Conservation (phyloP, 164 flowering plant species). For the Annona squamosa region DNA sequence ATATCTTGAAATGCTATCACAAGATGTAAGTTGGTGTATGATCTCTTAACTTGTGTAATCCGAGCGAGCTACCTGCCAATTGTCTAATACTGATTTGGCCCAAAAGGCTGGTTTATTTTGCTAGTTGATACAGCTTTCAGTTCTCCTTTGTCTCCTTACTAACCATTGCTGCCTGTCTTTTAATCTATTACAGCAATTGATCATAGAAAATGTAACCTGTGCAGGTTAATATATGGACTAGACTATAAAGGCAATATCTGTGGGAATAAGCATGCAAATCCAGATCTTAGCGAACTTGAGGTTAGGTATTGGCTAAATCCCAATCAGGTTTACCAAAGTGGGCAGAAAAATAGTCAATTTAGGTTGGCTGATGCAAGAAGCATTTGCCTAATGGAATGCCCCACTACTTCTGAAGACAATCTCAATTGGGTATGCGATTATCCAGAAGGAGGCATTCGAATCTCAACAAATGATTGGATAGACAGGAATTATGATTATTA, state of each 20-base stretch:
- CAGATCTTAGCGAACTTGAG: conserved; percentile 71
- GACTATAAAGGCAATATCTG: conserved; percentile 95
- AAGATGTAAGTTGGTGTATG: too few relatives aligned
- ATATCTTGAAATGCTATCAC: too few relatives aligned
- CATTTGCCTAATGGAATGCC: conserved; percentile 91
- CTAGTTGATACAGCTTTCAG: neutral
- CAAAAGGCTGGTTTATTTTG: neutral
- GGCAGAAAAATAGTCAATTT: conserved; percentile 54
- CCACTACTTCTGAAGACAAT: conserved; percentile 66
- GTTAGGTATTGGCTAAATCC: conserved; percentile 82
- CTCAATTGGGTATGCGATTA: conserved; percentile 97
- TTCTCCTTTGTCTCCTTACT: conserved; percentile 1
- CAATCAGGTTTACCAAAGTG: conserved; percentile 88
- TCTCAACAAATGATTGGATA: conserved; percentile 72
- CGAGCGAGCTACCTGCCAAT: too few relatives aligned
- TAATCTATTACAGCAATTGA: neutral
- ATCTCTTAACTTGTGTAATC: too few relatives aligned
- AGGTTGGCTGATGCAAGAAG: conserved; percentile 67
- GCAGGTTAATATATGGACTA: conserved; percentile 83
- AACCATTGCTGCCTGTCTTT: neutral
- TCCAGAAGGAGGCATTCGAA: conserved; percentile 82
- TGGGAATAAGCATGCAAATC: conserved; percentile 73
- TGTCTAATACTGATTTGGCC: neutral
- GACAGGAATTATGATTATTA: conserved; percentile 86
- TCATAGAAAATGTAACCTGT: neutral